Evolutionary conservation across 2,329 filamentous ascomycete species (phyloP).

Genomic region (Lojkania enalia): DNA sequence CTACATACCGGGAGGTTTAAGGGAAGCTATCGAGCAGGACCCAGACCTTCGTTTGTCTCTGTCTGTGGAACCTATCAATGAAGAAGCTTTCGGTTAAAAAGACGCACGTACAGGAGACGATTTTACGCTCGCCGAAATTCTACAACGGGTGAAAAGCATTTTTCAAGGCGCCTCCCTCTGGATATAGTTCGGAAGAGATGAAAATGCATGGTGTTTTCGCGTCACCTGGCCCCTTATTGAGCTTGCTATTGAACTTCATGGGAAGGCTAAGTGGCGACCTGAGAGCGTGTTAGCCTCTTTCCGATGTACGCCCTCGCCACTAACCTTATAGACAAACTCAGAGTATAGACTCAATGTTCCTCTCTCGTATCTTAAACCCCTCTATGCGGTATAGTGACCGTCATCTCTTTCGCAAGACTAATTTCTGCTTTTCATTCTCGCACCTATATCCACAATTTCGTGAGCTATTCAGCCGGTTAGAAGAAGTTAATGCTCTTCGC

Average conservation of each 20-base stretch:
- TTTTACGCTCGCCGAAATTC: constrained; percentile 1
- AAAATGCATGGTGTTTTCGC: constrained; percentile 7
- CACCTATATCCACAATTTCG: constrained; percentile 13
- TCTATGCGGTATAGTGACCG: constrained; percentile 5
- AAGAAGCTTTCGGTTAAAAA: constrained; percentile 2
- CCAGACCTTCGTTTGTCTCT: constrained; percentile 5
- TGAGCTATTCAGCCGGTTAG: constrained; percentile 14
- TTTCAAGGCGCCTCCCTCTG: constrained; percentile 4
- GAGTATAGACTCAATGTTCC: constrained; percentile 17
- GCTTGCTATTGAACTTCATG: constrained; percentile 12
- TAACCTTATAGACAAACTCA: constrained; percentile 17
- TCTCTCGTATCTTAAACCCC: constrained; percentile 10
- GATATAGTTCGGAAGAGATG: constrained; percentile 5
- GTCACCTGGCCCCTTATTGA: constrained; percentile 9
- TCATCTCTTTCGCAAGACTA: constrained; percentile 15
- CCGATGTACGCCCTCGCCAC: constrained; percentile 1
- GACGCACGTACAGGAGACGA: background rate
- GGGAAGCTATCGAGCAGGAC: constrained; percentile 10
- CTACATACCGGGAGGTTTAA: constrained; percentile 12
- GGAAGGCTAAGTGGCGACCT: constrained; percentile 10
- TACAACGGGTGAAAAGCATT: constrained; percentile 4
- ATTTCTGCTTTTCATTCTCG: constrained; percentile 21
- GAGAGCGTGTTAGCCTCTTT: constrained; percentile 17
- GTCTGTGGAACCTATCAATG: constrained; percentile 11
- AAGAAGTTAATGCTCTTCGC: constrained; percentile 7